A percentile compares a stretch with the other conserved stretches of the same genome.
phyloP scores from a whole-genome alignment of 2,329 filamentous ascomycete genomes.

The Aureobasidium leucospermi region DNA sequence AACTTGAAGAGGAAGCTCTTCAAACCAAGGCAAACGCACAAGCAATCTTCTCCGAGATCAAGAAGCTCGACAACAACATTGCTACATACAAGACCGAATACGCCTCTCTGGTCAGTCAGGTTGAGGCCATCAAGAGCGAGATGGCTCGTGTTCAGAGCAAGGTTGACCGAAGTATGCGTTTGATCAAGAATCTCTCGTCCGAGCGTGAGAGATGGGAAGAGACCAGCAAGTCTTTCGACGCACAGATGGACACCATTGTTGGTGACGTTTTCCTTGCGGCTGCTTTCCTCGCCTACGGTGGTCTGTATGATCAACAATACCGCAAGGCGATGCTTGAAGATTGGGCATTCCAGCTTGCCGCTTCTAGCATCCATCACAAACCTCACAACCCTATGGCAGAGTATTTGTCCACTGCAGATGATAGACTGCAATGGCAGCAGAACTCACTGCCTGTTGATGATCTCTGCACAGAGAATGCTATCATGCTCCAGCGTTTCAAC shows the following conservation, averaged over 20 bases:
- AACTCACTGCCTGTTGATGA: constrained; percentile 92
- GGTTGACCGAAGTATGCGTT: constrained; percentile 88
- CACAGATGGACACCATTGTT: constrained; percentile 91
- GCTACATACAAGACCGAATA: constrained; percentile 95
- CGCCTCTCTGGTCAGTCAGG: constrained; percentile 90
- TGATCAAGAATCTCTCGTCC: constrained; percentile 90
- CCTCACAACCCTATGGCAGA: constrained; percentile 90
- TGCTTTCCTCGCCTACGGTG: constrained; percentile 92
- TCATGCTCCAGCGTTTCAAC: constrained; percentile 96
- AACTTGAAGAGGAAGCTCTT: constrained; percentile 80
- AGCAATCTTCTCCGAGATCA: constrained; percentile 82
- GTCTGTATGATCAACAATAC: constrained; percentile 96
- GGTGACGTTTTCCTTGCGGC: constrained; percentile 95
- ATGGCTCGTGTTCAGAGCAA: constrained; percentile 97
- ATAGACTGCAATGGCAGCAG: constrained; percentile 90
- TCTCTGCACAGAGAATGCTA: constrained; percentile 96
- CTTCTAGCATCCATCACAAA: constrained; percentile 93
- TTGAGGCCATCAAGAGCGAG: constrained; percentile 91
- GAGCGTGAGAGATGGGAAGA: constrained; percentile 93
- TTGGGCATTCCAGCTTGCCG: constrained; percentile 86
- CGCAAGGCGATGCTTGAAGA: constrained; percentile 96
- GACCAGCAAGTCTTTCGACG: constrained; percentile 95
- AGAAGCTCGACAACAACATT: constrained; percentile 79
- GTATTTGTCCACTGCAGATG: constrained; percentile 92
- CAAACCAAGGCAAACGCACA: constrained; percentile 91